Conservation (phyloP, 2,329 filamentous ascomycete genomes). For the Colletotrichum tamarilloi region DNA sequence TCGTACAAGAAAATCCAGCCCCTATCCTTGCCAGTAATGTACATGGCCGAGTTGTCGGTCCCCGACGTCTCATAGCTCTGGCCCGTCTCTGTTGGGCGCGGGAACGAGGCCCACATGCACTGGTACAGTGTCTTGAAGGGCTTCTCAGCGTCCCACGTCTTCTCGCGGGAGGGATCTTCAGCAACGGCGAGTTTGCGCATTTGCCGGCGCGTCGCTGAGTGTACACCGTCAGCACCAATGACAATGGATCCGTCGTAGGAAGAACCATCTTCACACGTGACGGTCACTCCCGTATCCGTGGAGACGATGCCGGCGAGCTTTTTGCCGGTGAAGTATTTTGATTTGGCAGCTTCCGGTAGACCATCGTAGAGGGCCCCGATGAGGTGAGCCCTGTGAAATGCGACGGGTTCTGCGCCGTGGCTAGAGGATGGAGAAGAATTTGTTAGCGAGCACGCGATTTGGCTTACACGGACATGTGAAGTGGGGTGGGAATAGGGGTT, state of each 20-base stretch:
- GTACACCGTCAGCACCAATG: slow-evolving; percentile 56
- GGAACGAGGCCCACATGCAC: slow-evolving; percentile 49
- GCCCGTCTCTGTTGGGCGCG: slow-evolving; percentile 38
- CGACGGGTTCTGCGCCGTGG: slow-evolving; percentile 41
- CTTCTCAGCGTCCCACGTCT: slow-evolving; percentile 20
- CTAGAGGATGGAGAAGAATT: slow-evolving; percentile 27
- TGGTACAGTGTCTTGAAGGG: slow-evolving; percentile 43
- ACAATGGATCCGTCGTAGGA: slow-evolving; percentile 48
- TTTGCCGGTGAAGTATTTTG: slow-evolving; percentile 43
- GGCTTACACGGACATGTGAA: not conserved
- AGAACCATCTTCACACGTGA: slow-evolving; percentile 47
- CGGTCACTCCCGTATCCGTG: slow-evolving; percentile 39
- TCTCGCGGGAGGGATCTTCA: slow-evolving; percentile 19
- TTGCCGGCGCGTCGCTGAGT: slow-evolving; percentile 48
- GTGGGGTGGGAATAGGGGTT: too few relatives aligned
- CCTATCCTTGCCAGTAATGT: slow-evolving; percentile 42
- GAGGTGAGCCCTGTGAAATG: slow-evolving; percentile 49
- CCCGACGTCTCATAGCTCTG: slow-evolving; percentile 45
- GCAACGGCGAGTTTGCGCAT: slow-evolving; percentile 46
- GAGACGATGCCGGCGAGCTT: slow-evolving; percentile 40
- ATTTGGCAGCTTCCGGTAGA: slow-evolving; percentile 40
- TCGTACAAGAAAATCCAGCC: slow-evolving; percentile 49
- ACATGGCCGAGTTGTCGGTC: slow-evolving; percentile 41
- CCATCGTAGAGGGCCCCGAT: slow-evolving; percentile 45
- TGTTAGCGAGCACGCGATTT: not conserved